Evolutionary conservation across 306 rosid genomes (phyloP), one percentile per base, ranked within the genome.

Genomic region (Vicia sativa): DNA sequence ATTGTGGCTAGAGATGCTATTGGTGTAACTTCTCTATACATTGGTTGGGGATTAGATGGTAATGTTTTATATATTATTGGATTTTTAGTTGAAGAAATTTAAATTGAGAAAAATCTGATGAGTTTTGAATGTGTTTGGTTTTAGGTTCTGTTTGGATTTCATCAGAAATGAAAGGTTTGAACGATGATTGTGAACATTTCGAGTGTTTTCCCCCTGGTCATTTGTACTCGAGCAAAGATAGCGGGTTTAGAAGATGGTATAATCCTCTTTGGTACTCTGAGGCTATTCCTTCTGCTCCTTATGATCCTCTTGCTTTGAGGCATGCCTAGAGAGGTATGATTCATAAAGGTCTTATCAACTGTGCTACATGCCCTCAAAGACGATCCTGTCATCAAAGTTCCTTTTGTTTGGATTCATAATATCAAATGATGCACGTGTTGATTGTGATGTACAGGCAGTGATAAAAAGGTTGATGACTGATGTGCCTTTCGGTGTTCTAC

Each of bases 1-100:
- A 82, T 95, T 49, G 97, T 80, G 53, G 99, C 97, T 62, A 83
- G 96, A n/a, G 99, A 95, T 88, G 96, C 99, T 9, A 88, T 90
- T 8, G 97, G 99, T 4, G 89, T 95, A 67, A 95, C 97, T 71
- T 83, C 96, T 67, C 87, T 95, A 49, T 95, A 95, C 69, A 87
- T 95, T 73, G 99, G 99, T 12, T 95, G 99, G 97, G 93, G 97
- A 58, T 87, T 85, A 16, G 96, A 95, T 77, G 97, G 97, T 91
- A 88, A 72, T 21, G n/a, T 62, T 41, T n/a, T 31, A 14, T 8
- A 3, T 34, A 9, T 8, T 23, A 5, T 14, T n/a, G 9, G 9
- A 14, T 14, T 45, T 45, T 14, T 45, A 7, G 38, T 7, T 34
- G 38, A 34, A 7, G 38, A 62, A 16, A 79, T 34, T 54, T 25